phyloP scores from a whole-genome alignment of 768 basidiomycete species.

The Tylopilus vinaceipallidus region DNA sequence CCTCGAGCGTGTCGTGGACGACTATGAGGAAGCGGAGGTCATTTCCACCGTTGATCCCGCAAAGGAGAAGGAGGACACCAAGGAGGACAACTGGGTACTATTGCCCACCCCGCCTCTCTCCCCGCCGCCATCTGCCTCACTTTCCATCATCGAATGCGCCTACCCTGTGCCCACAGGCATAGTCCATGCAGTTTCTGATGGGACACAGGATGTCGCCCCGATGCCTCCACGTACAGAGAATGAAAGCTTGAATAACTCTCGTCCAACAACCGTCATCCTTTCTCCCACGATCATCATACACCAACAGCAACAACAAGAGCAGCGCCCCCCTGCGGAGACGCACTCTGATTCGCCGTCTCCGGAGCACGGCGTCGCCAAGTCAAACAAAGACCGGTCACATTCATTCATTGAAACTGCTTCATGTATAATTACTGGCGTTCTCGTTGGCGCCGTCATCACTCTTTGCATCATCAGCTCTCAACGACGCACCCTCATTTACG shows the following conservation, averaged over 20 bases:
- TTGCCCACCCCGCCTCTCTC: conserved; percentile 22
- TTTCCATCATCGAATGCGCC: conserved; percentile 20
- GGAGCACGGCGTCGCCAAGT: conserved; percentile 11
- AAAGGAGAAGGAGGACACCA: conserved; percentile 15
- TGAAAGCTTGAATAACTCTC: conserved; percentile 3
- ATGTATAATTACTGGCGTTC: conserved; percentile 54
- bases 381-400: conserved; percentile 19
- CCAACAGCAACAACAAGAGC: conserved; percentile 20
- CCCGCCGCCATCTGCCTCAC: conserved; percentile 18
- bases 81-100: conserved; percentile 10
- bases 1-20: conserved; percentile 44
- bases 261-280: conserved; percentile 17
- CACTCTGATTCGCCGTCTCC: conserved; percentile 9
- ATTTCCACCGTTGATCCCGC: conserved; percentile 21
- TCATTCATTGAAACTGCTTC: conserved; percentile 39
- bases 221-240: conserved; percentile 2
- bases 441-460: conserved; percentile 57
- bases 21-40: conserved; percentile 36
- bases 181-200: conserved; percentile 1
- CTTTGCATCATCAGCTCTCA: conserved; percentile 49
- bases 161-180: conserved; percentile 2
- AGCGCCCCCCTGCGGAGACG: conserved; percentile 9
- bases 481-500: conserved; percentile 44
- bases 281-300: conserved; percentile 29
- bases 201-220: conserved; percentile 6